A percentile compares a stretch with the other conserved stretches of the same genome.
Conservation (phyloP, 805 yeast genomes). For the Lachancea fermentati region DNA sequence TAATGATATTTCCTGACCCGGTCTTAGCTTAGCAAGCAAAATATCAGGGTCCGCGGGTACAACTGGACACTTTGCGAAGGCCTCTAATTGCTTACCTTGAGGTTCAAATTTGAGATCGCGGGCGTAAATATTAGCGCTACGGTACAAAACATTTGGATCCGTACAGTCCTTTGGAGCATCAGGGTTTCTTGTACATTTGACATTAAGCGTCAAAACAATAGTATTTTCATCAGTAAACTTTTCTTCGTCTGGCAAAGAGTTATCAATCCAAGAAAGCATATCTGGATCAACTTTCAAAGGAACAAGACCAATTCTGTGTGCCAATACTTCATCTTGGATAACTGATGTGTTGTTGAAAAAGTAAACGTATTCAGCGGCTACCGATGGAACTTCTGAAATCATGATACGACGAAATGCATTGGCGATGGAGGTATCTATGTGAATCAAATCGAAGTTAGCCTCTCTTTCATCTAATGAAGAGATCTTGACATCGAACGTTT, state of each 20-base stretch:
- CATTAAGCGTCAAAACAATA: slow-evolving; percentile 73
- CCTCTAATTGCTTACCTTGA: slow-evolving; percentile 77
- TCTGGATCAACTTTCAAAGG: slow-evolving; percentile 94
- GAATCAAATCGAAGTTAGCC: slow-evolving; percentile 81
- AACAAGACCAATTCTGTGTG: slow-evolving; percentile 89
- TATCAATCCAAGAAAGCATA: slow-evolving; percentile 75
- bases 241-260: slow-evolving; percentile 54
- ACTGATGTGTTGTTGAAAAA: slow-evolving; percentile 93
- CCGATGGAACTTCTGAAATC: slow-evolving; percentile 95
- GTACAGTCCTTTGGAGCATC: slow-evolving; percentile 72
- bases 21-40: slow-evolving; percentile 84
- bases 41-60: slow-evolving; percentile 85
- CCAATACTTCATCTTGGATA: slow-evolving; percentile 93
- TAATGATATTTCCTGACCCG: slow-evolving; percentile 92
- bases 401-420: slow-evolving; percentile 96
- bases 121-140: slow-evolving; percentile 85
- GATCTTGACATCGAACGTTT: slow-evolving; percentile 60
- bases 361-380: slow-evolving; percentile 89
- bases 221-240: slow-evolving; percentile 86
- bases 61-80: slow-evolving; percentile 61
- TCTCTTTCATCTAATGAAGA: slow-evolving; percentile 58
- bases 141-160: slow-evolving; percentile 77
- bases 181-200: slow-evolving; percentile 79
- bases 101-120: slow-evolving; percentile 86
- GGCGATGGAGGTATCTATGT: slow-evolving; percentile 86